Evolutionary conservation across 2,329 filamentous ascomycete genomes (phyloP), one percentile per base, ranked within the genome.

Genomic region (Fusarium haematococcum): DNA sequence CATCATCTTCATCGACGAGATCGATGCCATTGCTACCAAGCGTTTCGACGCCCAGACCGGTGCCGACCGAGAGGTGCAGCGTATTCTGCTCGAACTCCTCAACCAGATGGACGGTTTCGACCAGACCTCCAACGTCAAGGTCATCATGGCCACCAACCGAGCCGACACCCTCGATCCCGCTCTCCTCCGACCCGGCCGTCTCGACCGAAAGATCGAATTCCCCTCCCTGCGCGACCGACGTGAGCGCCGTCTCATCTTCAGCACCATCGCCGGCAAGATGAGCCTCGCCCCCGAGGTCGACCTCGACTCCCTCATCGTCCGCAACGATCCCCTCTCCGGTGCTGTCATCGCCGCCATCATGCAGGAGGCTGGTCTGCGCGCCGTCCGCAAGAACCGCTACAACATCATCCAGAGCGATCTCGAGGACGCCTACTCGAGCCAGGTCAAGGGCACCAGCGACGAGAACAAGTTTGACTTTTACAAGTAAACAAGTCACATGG

Each of bases 91-190:
- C 70, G 97, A 99, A 84, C 88, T 99, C 77, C 92, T 99, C 75
- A 99, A 99, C 87, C 97, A 99, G 86, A 99, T 99, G 97, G 97
- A 99, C 83, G 97, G 97, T 75, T 99, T 99, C 87, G 97, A 99
- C 84, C 97, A 99, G 85, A 98, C 95, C 0, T 94, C 95, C 83
- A 99, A 99, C 84, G 97, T 99, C 85, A 99, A 99, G 88, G 97
- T 99, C 83, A 99, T 99, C 86, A 99, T 99, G 97, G 97, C 97
- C 77, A 99, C 97, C 77, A 99, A 99, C 88, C 93, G 97, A 83
- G 96, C 97, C 76, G 97, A 98, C 84, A 99, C 97, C 8, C 90
- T 99, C 75, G 97, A 99, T 82, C 97, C 97, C 18, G 97, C 97
- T 48, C 89, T 99, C 71, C 91, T 99, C 71, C 95, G 97, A 79